Conservation (phyloP, 495 filamentous ascomycete genomes). For the Talaromyces wortmannii region DNA sequence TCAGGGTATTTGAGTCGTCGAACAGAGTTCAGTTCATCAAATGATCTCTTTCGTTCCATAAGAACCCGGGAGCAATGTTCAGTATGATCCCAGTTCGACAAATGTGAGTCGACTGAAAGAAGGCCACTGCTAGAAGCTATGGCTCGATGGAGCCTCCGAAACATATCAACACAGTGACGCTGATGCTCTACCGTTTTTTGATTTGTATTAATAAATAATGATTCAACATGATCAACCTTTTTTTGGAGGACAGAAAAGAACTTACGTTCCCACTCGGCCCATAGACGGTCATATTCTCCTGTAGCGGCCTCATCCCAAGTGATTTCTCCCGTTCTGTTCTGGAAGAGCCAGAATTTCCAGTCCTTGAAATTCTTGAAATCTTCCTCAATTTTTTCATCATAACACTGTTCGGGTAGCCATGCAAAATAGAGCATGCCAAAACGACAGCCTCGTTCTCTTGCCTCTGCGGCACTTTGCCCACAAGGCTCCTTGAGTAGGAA, state of each 20-base stretch:
- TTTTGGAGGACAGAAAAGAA: not conserved
- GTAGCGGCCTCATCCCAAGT: constrained; percentile 1
- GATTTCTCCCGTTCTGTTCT: constrained; percentile 1
- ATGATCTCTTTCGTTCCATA: not conserved
- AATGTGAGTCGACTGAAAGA: not conserved
- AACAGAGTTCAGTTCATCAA: not conserved
- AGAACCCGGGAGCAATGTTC: not conserved
- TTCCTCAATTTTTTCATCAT: constrained; percentile 8
- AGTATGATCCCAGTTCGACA: not conserved
- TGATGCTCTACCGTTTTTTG: not conserved
- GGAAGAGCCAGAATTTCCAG: constrained; percentile 1
- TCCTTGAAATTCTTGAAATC: constrained; percentile 2
- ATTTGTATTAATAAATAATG: not conserved
- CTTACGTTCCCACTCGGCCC: not conserved
- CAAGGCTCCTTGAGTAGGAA: constrained; percentile 5
- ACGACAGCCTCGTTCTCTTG: constrained; percentile 13
- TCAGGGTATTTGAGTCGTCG: not conserved
- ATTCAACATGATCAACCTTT: not conserved
- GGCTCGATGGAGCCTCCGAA: not conserved
- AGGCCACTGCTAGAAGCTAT: not conserved
- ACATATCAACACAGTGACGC: not conserved
- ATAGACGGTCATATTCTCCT: constrained; percentile 2
- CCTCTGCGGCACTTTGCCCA: constrained; percentile 11
- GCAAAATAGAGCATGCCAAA: constrained; percentile 22
- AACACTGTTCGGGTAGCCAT: constrained; percentile 21